These are phyloP conservation scores for Blastobotrys persicus DNA, from an alignment of 1,139 yeast species.

Conservation along the genomic window DNA sequence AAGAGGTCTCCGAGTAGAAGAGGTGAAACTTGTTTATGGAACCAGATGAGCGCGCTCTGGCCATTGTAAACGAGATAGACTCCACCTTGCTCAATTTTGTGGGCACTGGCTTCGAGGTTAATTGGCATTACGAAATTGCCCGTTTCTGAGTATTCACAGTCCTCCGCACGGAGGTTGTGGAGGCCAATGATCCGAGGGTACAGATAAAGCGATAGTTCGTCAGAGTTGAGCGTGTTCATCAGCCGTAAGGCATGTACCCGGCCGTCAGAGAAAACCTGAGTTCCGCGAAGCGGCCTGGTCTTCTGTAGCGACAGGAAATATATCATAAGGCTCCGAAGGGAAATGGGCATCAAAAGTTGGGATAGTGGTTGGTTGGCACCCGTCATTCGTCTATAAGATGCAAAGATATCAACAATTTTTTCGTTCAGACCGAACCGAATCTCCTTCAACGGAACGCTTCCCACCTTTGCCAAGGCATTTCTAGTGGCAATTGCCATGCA, in stretches of 20 bases:
- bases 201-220: conserved; percentile 59
- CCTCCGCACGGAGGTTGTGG: conserved; percentile 57
- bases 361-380: conserved; percentile 51
- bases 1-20: conserved; percentile 70
- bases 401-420: conserved; percentile 68
- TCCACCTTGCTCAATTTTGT: conserved; percentile 61
- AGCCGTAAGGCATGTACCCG: conserved; percentile 59
- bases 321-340: conserved; percentile 70
- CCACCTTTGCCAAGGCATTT: conserved; percentile 62
- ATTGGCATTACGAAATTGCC: conserved; percentile 49
- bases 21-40: conserved; percentile 69
- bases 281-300: conserved; percentile 54
- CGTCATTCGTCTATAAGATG: conserved; percentile 62
- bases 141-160: conserved; percentile 41
- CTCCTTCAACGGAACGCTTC: conserved; percentile 53
- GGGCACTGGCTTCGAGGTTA: conserved; percentile 47
- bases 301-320: conserved; percentile 70
- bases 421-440: conserved; percentile 62
- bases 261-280: conserved; percentile 38
- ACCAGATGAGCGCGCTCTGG: conserved; percentile 57
- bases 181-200: conserved; percentile 81
- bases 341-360: conserved; percentile 78
- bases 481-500: conserved; percentile 69
- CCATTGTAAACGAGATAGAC: conserved; percentile 80
- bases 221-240: conserved; percentile 56